These are phyloP conservation scores for Diaporthe vexans DNA, from an alignment of 2,329 filamentous ascomycete species.

Conservation along the genomic window DNA sequence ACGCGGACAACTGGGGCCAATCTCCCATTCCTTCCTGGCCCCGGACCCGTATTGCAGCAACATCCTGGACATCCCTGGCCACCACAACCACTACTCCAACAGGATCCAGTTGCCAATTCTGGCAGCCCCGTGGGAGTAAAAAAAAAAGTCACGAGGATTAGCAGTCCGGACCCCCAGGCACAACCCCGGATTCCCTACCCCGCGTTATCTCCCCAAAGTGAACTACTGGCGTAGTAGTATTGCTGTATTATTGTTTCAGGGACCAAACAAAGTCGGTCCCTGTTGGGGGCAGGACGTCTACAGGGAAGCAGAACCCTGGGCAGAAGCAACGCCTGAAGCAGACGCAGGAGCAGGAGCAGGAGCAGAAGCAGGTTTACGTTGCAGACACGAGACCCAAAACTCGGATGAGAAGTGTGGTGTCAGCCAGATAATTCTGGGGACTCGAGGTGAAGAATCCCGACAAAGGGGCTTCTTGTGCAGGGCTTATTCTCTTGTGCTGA, in stretches of 20 bases:
- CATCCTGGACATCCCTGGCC: conserved; percentile 6
- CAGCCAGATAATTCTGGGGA: neutral
- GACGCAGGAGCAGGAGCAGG: neutral
- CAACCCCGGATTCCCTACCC: conserved; percentile 28
- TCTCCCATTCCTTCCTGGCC: neutral
- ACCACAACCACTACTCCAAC: neutral
- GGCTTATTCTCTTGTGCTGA: neutral
- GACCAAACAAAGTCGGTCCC: neutral
- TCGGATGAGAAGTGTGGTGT: neutral
- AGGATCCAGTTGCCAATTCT: conserved; percentile 23
- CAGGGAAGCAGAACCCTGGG: neutral
- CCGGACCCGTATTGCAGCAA: conserved; percentile 14
- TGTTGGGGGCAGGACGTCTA: neutral
- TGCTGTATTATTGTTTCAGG: neutral
- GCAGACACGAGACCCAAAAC: neutral
- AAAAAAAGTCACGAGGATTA: conserved; percentile 31
- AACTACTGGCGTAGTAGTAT: conserved; percentile 11
- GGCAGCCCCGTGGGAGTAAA: conserved; percentile 31
- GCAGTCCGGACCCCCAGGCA: neutral
- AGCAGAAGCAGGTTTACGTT: neutral
- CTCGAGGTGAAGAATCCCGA: conserved; percentile 1
- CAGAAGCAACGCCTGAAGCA: conserved; percentile 7
- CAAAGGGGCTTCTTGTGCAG: neutral
- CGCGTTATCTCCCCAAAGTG: neutral
- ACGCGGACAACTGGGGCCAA: conserved; percentile 21